Evolutionary conservation across 768 basidiomycete genomes (phyloP), one percentile per base, ranked within the genome.

Genomic region (Lentinula raphanica): DNA sequence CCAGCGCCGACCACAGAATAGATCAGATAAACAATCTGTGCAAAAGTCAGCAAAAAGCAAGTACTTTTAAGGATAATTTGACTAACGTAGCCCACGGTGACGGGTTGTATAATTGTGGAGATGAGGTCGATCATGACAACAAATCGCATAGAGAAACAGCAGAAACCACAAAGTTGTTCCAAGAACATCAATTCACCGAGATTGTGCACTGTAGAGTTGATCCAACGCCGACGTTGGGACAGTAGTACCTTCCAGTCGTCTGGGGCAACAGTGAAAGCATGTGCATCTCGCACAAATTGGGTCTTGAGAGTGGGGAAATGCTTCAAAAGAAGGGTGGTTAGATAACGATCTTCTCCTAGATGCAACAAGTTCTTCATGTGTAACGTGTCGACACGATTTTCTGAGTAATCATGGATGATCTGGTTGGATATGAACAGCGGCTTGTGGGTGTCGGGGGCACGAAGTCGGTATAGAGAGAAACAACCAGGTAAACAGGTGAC

Each of bases 91-190:
- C 86, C 91, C 19, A 94, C 89, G 1, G 88, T 92, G 63, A 94
- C 89, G 1, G 92, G 91, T 58, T 89, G 88, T 27, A 86, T 88
- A 55, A 94, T 68, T 2, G 92, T 94, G 12, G 92, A 94, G 35
- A 99, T 69, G 54, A 98, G 75, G 74, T 98, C 97, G 65, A 99
- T 90, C 84, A 99, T 92, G 66, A 98, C 96, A 36, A 98, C 78
- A 69, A 98, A 98, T 12, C 96, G 86, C 97, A 99, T 98, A 0
- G 94, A 97, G 81, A 98, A 98, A 77, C 93, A 96, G 69, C 96
- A 98, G 84, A 98, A 97, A 62, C 93, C 93, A 66, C 94, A 95
- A 23, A 95, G 84, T 59, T 90, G 85, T 56, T 95, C 92, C 66
- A 98, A 73, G 77, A 94, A 94, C 56, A 98, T 77, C 42, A 99